These are phyloP conservation scores for Chloris gayana DNA, from an alignment of 176 grass and related monocot genomes.

Conservation along the genomic window DNA sequence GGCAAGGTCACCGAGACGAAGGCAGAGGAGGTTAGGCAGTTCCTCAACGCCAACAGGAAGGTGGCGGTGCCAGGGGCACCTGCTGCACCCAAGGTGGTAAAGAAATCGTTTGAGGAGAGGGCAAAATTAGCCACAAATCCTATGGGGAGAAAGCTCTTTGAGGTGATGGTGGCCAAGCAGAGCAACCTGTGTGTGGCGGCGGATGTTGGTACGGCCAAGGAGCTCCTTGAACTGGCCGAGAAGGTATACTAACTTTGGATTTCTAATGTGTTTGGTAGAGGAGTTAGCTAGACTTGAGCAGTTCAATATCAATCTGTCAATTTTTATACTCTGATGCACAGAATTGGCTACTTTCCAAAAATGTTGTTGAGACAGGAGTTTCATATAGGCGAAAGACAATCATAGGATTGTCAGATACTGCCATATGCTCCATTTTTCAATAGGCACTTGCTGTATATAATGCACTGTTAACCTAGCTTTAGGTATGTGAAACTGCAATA, in stretches of 20 bases:
- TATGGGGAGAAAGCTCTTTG: constrained; percentile 76
- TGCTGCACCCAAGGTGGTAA: constrained; percentile 13
- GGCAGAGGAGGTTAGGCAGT: constrained; percentile 72
- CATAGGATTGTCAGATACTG: neutral
- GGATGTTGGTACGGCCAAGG: constrained; percentile 86
- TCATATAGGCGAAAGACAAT: neutral
- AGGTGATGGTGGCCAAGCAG: constrained; percentile 88
- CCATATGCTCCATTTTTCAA: neutral
- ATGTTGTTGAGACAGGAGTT: neutral
- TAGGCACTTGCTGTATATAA: neutral
- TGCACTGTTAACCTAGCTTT: neutral
- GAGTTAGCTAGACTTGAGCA: neutral
- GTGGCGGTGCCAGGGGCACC: constrained; percentile 60
- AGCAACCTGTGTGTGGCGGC: constrained; percentile 88
- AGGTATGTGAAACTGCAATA: neutral
- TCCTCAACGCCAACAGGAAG: constrained; percentile 80
- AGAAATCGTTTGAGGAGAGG: constrained; percentile 62
- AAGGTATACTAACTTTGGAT: constrained; percentile 46
- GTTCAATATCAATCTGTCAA: neutral
- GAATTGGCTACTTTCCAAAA: neutral
- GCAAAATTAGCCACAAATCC: constrained; percentile 63
- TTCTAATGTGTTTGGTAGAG: neutral
- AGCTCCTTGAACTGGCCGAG: constrained; percentile 77
- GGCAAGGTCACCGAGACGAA: constrained; percentile 74
- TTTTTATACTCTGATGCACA: neutral